Conservation (phyloP, 2,329 filamentous ascomycete species). For the Phoma sp. region DNA sequence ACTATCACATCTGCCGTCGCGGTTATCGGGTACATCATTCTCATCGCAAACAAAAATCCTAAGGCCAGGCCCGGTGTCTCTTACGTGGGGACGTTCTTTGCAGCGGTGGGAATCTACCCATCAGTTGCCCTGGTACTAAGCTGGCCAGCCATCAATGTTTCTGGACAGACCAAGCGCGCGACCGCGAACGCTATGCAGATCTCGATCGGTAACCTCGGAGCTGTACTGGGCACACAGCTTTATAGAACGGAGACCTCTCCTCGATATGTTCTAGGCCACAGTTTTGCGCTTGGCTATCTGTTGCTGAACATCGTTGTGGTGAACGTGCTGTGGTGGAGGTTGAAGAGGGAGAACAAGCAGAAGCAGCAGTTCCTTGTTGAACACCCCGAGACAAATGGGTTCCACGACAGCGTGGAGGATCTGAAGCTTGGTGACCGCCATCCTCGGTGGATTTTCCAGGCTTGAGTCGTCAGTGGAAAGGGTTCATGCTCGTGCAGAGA, state of each 20-base stretch:
- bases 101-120: constrained; percentile 49
- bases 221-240: constrained; percentile 48
- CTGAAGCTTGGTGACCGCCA: constrained; percentile 42
- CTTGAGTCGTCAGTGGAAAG: constrained; percentile 12
- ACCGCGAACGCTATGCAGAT: constrained; percentile 59
- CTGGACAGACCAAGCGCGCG: constrained; percentile 60
- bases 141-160: constrained; percentile 62
- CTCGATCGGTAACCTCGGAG: constrained; percentile 56
- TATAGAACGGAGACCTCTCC: constrained; percentile 45
- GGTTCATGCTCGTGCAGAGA: neutral
- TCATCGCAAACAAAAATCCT: constrained; percentile 43
- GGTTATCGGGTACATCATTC: constrained; percentile 49
- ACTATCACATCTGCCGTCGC: constrained; percentile 39
- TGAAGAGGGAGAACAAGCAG: constrained; percentile 41
- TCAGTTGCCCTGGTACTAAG: constrained; percentile 51
- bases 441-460: constrained; percentile 46
- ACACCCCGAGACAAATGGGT: constrained; percentile 35
- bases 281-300: constrained; percentile 46
- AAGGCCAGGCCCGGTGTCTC: constrained; percentile 44
- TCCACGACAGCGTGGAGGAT: constrained; percentile 42
- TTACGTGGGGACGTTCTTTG: constrained; percentile 48
- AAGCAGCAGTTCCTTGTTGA: constrained; percentile 34
- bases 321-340: constrained; percentile 34
- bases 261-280: constrained; percentile 45
- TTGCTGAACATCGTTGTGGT: constrained; percentile 43